Percentiles rank a stretch among this genome's conserved stretches.
phyloP scores from a whole-genome alignment of 179 eudicot species.

The Drosera spatulata region DNA sequence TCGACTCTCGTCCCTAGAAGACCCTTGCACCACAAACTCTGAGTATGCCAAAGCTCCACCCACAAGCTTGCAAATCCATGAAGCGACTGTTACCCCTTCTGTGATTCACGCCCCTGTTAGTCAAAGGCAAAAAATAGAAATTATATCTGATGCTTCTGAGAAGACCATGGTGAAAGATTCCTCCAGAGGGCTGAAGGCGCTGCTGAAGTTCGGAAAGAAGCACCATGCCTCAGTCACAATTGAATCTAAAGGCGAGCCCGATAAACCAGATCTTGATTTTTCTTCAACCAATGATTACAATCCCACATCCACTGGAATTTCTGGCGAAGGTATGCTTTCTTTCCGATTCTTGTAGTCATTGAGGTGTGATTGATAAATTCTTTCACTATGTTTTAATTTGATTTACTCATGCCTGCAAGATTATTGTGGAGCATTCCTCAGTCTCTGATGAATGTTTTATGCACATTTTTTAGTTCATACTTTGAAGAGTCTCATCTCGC shows the following conservation, averaged over 20 bases:
- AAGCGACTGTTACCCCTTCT: slow-evolving; percentile 15
- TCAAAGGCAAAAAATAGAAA: slow-evolving; percentile 26
- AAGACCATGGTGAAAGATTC: slow-evolving; percentile 49
- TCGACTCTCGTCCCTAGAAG: slow-evolving; percentile 68
- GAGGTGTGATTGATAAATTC: neutral
- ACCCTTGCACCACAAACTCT: slow-evolving; percentile 47
- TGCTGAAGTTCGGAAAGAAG: slow-evolving; percentile 69
- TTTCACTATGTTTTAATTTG: neutral
- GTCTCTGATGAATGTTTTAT: neutral
- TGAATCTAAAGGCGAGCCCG: slow-evolving; percentile 36
- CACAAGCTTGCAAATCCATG: slow-evolving; percentile 17
- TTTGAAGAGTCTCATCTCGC: slow-evolving; percentile 66
- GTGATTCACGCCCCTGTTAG: slow-evolving; percentile 30
- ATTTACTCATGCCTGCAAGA: neutral
- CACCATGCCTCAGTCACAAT: slow-evolving; percentile 33
- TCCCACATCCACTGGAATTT: slow-evolving; percentile 22
- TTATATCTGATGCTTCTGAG: slow-evolving; percentile 33
- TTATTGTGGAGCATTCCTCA: neutral
- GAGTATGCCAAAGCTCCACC: slow-evolving; percentile 53
- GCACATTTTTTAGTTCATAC: slow-evolving; percentile 23
- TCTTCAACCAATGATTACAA: slow-evolving; percentile 18
- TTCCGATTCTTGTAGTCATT: too few relatives aligned
- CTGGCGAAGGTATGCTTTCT: slow-evolving; percentile 49
- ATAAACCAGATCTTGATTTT: slow-evolving; percentile 33
- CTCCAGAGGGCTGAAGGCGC: slow-evolving; percentile 71